These are phyloP conservation scores for Phycomyces nitens DNA, from an alignment of 192 early-diverging fungal genomes.

Conservation along the genomic window DNA sequence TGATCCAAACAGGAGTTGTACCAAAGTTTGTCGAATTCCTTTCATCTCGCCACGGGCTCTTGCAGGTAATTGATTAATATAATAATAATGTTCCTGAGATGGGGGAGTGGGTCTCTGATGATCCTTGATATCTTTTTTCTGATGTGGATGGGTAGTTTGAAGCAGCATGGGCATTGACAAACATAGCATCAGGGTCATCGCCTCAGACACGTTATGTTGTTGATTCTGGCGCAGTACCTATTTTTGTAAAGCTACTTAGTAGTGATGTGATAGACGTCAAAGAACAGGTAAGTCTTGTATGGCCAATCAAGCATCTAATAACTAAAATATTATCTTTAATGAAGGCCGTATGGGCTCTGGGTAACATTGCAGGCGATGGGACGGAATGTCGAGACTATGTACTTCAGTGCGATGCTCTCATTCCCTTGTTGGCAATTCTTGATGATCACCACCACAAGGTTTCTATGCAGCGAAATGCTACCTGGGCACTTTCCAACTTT, in stretches of 20 bases:
- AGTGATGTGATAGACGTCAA: conserved; percentile 35
- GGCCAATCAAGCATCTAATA: too few relatives aligned
- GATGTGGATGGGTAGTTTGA: conserved; percentile 46
- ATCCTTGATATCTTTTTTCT: neutral
- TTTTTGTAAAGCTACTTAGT: conserved; percentile 40
- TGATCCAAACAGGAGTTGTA: conserved; percentile 44
- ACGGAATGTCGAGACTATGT: conserved; percentile 41
- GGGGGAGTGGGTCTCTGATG: too few relatives aligned
- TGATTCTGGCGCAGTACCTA: conserved; percentile 43
- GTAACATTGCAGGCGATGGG: conserved; percentile 52
- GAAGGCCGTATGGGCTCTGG: conserved; percentile 50
- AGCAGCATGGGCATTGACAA: conserved; percentile 55
- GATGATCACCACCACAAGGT: conserved; percentile 24
- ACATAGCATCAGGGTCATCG: conserved; percentile 46
- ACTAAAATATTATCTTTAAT: neutral
- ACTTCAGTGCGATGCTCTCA: conserved; percentile 30
- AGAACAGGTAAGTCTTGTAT: conserved; percentile 34
- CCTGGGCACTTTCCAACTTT: conserved; percentile 79
- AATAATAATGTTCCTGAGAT: neutral
- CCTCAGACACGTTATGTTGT: conserved; percentile 44
- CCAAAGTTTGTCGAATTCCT: conserved; percentile 52
- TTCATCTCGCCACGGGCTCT: conserved; percentile 28
- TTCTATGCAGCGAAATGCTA: conserved; percentile 73
- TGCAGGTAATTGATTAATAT: conserved; percentile 27
- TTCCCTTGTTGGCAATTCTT: conserved; percentile 32